These are phyloP conservation scores for Henningerozyma blattae DNA, from an alignment of 805 yeast genomes.

Conservation along the genomic window DNA sequence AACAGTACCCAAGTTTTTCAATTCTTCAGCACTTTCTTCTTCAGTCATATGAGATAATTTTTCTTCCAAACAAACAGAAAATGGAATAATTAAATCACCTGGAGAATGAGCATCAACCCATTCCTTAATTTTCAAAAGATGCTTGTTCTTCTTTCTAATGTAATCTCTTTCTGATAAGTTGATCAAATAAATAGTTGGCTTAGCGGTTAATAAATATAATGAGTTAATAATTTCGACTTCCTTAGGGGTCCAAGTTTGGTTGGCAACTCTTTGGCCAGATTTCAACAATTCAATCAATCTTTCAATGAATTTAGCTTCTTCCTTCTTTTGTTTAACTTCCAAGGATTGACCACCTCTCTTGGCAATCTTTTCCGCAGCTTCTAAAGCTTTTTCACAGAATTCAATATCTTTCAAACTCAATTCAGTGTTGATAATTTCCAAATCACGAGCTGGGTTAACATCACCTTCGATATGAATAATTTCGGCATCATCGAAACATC, in stretches of 20 bases:
- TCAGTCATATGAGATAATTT: slow-evolving; percentile 79
- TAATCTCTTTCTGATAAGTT: slow-evolving; percentile 86
- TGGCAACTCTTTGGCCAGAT: slow-evolving; percentile 80
- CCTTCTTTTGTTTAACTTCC: slow-evolving; percentile 82
- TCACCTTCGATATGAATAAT: slow-evolving; percentile 95
- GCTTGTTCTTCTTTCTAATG: slow-evolving; percentile 80
- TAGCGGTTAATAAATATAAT: slow-evolving; percentile 84
- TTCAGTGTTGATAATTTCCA: slow-evolving; percentile 84
- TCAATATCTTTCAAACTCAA: slow-evolving; percentile 94
- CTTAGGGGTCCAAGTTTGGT: slow-evolving; percentile 76
- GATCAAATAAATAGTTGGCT: slow-evolving; percentile 86
- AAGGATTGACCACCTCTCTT: slow-evolving; percentile 81
- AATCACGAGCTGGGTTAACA: slow-evolving; percentile 89
- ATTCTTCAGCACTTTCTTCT: slow-evolving; percentile 67
- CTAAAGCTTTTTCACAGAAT: slow-evolving; percentile 76
- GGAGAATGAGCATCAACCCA: slow-evolving; percentile 81
- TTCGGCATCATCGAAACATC: slow-evolving; percentile 96
- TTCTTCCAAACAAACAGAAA: slow-evolving; percentile 87
- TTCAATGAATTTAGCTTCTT: slow-evolving; percentile 65
- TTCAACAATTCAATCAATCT: slow-evolving; percentile 66
- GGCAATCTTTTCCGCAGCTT: slow-evolving; percentile 65
- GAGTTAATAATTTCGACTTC: slow-evolving; percentile 85
- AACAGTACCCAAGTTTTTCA: slow-evolving; percentile 57
- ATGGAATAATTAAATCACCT: slow-evolving; percentile 84
- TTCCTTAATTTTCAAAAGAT: slow-evolving; percentile 64